These are phyloP conservation scores for Paramarasmius palmivorus DNA, from an alignment of 1,284 basidiomycete genomes.

Conservation along the genomic window DNA sequence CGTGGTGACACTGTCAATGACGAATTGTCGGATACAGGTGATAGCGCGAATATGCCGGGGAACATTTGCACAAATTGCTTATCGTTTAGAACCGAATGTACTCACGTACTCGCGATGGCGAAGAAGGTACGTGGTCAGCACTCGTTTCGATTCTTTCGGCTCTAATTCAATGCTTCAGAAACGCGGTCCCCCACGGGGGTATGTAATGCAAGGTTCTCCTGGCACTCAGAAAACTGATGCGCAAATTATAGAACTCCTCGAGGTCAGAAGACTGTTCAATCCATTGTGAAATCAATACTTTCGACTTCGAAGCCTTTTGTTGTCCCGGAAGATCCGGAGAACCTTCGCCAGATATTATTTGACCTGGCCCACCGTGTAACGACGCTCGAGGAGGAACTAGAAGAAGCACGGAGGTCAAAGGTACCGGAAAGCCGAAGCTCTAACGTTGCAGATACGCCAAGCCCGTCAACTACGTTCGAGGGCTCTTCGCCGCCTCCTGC, in stretches of 20 bases:
- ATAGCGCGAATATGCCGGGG: conserved; percentile 8
- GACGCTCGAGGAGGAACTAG: conserved; percentile 12
- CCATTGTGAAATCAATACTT: conserved; percentile 9
- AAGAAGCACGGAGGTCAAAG: neutral
- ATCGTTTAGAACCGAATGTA: conserved; percentile 9
- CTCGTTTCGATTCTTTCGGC: no score
- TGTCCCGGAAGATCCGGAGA: conserved; percentile 17
- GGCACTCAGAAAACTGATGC: neutral
- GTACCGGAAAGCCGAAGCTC: neutral
- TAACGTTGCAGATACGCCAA: neutral
- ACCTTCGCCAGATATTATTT: conserved; percentile 9
- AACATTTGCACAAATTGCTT: conserved; percentile 11
- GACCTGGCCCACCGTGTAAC: conserved; percentile 13
- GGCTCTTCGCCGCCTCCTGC: neutral
- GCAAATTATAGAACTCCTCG: neutral
- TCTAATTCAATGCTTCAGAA: neutral
- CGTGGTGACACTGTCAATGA: neutral
- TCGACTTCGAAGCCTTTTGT: conserved; percentile 4
- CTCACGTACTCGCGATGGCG: conserved; percentile 5
- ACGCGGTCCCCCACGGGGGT: conserved; percentile 11
- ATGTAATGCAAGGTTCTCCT: neutral
- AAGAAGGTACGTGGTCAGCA: conserved; percentile 8
- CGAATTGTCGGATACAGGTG: conserved; percentile 2
- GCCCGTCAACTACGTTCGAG: neutral
- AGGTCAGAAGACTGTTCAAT: conserved; percentile 2